Evolutionary conservation across 768 basidiomycete genomes (phyloP), one percentile per base, ranked within the genome.

Genomic region (Gymnopilus dilepis): DNA sequence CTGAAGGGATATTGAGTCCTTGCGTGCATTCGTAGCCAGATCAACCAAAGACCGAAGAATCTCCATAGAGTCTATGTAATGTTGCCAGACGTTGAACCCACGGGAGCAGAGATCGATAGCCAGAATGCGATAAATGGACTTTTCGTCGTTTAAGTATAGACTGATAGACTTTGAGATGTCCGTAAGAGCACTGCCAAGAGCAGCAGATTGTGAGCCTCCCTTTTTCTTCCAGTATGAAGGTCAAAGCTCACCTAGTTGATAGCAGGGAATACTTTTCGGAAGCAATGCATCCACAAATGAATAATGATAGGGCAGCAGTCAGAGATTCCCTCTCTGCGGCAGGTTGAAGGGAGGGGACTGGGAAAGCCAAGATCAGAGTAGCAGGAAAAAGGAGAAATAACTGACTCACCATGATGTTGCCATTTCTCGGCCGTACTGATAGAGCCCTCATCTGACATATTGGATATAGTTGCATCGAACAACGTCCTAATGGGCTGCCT

Each of bases 51-150:
- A 84, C 5, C 97, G 88, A 17, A 99, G 78, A 57, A 97, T 88
- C 60, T 90, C 89, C 80, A 95, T 91, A 0, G 95, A 86, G 66
- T 99, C 95, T 60, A 95, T 83, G 66, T 95, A 95, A 65, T 94
- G 88, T 69, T 97, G 95, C 95, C 96, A 99, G 51, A 96, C 87
- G 45, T 90, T 84, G 71, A 98, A 99, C 0, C 97, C 97, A 45
- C 92, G 87, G 1, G 92, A 89, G 67, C 93, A 95, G 9, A 98
- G 80, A 69, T 99, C 97, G 64, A 97, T 88, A 0, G 92, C 94
- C 12, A 95, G 79, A 3, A 86, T 79, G 6, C 89, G 80, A 71
- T 92, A 85, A 1, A 79, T 79, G 0, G 88, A 87, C 6, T 81
- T 77, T 51, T 90, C 87, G 60, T 93, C 89, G 56, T 93, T 84